Evolutionary conservation across 208 protist species (phyloP), one percentile per base, ranked within the genome.

Genomic region (Leishmania braziliensis): DNA sequence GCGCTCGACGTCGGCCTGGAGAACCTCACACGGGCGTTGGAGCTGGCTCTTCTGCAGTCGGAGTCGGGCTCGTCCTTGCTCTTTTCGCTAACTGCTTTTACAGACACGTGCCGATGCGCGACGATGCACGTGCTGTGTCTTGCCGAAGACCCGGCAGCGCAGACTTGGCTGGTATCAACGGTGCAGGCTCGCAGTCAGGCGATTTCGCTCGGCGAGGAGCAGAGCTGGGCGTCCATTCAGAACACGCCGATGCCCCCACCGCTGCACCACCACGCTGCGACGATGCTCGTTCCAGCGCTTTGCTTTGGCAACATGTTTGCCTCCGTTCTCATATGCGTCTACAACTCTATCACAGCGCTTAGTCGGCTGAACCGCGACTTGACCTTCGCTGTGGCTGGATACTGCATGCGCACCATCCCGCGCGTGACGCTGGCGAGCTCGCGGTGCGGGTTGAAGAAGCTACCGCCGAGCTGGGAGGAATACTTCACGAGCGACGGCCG

Each of bases 1-100:
- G 90, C 90, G 29, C 89, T 98, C 8, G 95, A 98, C 66, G 81
- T 93, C 33, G 95, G 95, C 29, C 89, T 98, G n/a, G 92, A 94
- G 29, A 93, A 95, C 84, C 82, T 95, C 2, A 86, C 88, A 0
- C 86, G 85, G n/a, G 92, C 91, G 48, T 82, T 93, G 78, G 90
- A 96, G 83, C 77, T 78, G 51, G 50, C 88, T 6, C 69, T 91
- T 63, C 80, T 97, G 71, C 89, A 90, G 75, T 93, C 90, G 2
- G 89, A 94, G 86, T 88, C 87, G n/a, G 90, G 88, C 76, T 92
- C 89, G 26, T 96, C 92, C n/a, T 81, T 96, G 60, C 83, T 96
- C 46, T 97, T 95, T 86, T 94, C 92, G 2, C 76, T 95, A 5
- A 95, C 92, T 6, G 87, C 90, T n/a, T 96, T 92, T 84, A 96